Evolutionary conservation across 331 rosid species (phyloP), one percentile per base, ranked within the genome.

Genomic region (Acacia pycnantha): DNA sequence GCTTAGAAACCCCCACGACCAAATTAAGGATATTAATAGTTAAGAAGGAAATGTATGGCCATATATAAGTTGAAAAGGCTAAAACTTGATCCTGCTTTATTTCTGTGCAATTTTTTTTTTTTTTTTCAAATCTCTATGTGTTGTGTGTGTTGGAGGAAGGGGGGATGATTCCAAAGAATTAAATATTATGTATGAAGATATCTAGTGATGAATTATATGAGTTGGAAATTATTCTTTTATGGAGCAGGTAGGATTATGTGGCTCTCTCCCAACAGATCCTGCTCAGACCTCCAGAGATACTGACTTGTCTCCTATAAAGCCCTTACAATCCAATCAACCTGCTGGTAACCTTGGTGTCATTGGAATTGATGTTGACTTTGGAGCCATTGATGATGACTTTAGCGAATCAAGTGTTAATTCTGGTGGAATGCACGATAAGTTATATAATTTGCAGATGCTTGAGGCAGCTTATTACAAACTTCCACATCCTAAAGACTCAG

Each of bases 401-500:
- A 79, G 89, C 33, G 97, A 88, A 75, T 83, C 91, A 24, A 82
- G 87, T 74, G 84, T 84, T 43, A 86, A 79, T 84, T 78, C 97
- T 74, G 87, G 95, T 74, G 97, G 93, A 74, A 69, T 80, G 83
- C 99, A 88, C 67, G 97, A 96, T 79, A 97, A 92, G 40, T 68
- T 70, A 24, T 83, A 86, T 82, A 91, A 96, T 85, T 86, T 91
- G 86, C 94, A 91, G 85, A 97, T 94, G 98, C 97, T 97, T 77
- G 99, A 94, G 66, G 91, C 97, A 13, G 97, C 97, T 10, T 88
- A 83, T 81, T 83, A 66, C 85, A 97, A 87, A 89, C 88, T 97
- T 70, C 99, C 99, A 18, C 98, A 84, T 71, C 85, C 97, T 53
- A 91, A 86, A 88, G 99, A 96, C 86, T 96, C 99, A 0, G 99